phyloP scores from a whole-genome alignment of 73 alveolate species.

The Paramecium primaurelia region DNA sequence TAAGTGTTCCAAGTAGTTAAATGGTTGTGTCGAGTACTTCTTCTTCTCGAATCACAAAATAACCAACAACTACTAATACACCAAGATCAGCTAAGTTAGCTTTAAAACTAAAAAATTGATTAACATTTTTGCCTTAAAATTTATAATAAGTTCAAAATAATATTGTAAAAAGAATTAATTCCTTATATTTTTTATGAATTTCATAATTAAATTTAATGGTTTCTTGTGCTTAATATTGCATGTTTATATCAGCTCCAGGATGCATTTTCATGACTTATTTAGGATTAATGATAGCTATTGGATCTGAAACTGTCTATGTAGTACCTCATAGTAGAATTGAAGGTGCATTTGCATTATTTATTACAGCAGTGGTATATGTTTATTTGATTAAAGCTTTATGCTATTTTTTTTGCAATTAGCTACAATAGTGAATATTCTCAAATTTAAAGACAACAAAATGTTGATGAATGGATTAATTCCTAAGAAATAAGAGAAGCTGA shows the following conservation, averaged over 20 bases:
- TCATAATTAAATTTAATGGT: neutral
- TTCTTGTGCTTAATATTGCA: constrained; percentile 44
- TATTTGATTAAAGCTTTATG: neutral
- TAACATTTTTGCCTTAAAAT: neutral
- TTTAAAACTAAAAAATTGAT: neutral
- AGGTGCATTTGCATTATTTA: constrained; percentile 34
- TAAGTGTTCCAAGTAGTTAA: neutral
- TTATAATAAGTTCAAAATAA: neutral
- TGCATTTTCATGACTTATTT: constrained; percentile 31
- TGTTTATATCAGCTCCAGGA: constrained; percentile 52
- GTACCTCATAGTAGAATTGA: constrained; percentile 8
- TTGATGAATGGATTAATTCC: constrained; percentile 6
- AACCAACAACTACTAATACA: neutral
- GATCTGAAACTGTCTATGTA: constrained; percentile 21
- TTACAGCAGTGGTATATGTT: neutral
- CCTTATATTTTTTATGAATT: neutral
- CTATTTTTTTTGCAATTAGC: neutral
- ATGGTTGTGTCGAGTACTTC: neutral
- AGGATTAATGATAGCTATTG: constrained; percentile 22
- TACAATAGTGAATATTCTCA: constrained; percentile 30
- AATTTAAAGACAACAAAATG: neutral
- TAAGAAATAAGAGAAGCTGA: neutral
- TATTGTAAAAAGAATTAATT: neutral
- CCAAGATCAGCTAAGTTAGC: neutral
- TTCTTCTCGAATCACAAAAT: neutral